These are phyloP conservation scores for Floccularia luteovirens DNA, from an alignment of 768 basidiomycete species.

Conservation along the genomic window DNA sequence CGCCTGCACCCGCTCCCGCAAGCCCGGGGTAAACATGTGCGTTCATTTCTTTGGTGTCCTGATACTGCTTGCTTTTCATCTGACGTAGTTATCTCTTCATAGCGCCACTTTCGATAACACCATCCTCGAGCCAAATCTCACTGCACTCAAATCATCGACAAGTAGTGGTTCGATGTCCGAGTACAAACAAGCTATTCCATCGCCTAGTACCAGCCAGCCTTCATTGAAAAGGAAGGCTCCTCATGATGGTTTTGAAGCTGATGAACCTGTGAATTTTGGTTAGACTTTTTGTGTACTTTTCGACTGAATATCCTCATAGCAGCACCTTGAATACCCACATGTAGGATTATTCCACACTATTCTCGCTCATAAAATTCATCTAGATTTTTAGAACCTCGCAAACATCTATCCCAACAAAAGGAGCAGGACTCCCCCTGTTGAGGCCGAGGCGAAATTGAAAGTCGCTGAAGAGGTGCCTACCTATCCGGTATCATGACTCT, in stretches of 20 bases:
- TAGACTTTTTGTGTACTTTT: conserved; percentile 7
- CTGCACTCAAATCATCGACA: too few relatives aligned
- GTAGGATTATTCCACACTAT: conserved; percentile 19
- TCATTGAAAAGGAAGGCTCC: conserved; percentile 25
- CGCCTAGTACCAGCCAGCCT: too few relatives aligned
- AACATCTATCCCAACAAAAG: conserved; percentile 38
- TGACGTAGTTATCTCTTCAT: too few relatives aligned
- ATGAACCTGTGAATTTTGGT: conserved; percentile 24
- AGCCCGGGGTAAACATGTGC: conserved; percentile 21
- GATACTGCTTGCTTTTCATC: too few relatives aligned
- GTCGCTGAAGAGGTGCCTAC: background rate
- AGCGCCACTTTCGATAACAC: too few relatives aligned
- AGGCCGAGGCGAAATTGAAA: conserved; percentile 8
- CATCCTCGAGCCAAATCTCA: too few relatives aligned
- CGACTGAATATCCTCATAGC: conserved; percentile 6
- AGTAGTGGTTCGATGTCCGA: too few relatives aligned
- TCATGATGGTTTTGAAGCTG: conserved; percentile 26
- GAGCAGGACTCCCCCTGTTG: conserved; percentile 22
- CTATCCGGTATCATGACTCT: too few relatives aligned
- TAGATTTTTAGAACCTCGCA: conserved; percentile 29
- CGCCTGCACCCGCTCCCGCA: conserved; percentile 44
- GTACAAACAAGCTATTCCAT: too few relatives aligned
- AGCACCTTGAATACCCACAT: conserved; percentile 36
- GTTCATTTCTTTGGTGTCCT: too few relatives aligned
- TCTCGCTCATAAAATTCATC: conserved; percentile 1